These are phyloP conservation scores for Sporisorium scitamineum DNA, from an alignment of 1,284 basidiomycete species.

Conservation along the genomic window DNA sequence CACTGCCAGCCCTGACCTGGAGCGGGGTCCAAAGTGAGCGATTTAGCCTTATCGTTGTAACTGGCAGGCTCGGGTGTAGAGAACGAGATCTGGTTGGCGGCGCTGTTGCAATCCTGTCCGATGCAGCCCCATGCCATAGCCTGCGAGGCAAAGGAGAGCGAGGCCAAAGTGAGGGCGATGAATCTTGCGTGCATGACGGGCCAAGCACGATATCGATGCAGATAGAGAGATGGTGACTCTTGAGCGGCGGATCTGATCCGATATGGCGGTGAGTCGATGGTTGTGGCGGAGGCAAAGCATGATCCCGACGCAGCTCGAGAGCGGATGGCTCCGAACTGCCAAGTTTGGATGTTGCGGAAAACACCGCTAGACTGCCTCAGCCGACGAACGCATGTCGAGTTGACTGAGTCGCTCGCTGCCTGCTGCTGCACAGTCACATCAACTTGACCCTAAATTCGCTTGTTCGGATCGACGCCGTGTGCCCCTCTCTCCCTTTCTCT, in stretches of 20 bases:
- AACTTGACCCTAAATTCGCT: conserved; percentile 4
- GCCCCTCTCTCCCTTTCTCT: background rate
- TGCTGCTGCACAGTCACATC: background rate
- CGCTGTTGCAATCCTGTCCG: conserved; percentile 38
- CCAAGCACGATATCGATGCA: background rate
- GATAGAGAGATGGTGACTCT: background rate
- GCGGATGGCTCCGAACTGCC: conserved; percentile 8
- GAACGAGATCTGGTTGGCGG: conserved; percentile 46
- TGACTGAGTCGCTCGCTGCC: background rate
- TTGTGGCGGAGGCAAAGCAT: no score
- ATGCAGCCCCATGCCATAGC: conserved; percentile 47
- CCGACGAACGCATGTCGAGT: conserved; percentile 34
- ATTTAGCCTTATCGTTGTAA: conserved; percentile 4
- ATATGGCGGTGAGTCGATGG: background rate
- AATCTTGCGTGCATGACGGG: conserved; percentile 24
- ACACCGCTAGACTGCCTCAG: conserved; percentile 10
- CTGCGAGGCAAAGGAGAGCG: conserved; percentile 38
- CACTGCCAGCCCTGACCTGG: conserved; percentile 59
- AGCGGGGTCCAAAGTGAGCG: conserved; percentile 10
- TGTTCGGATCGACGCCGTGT: conserved; percentile 6
- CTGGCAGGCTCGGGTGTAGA: conserved; percentile 23
- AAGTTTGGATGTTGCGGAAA: conserved; percentile 25
- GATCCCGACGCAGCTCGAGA: background rate
- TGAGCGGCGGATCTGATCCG: background rate
- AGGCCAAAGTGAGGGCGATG: conserved; percentile 31